Conservation (phyloP, 2,329 filamentous ascomycete genomes). For the Alternaria alternata region DNA sequence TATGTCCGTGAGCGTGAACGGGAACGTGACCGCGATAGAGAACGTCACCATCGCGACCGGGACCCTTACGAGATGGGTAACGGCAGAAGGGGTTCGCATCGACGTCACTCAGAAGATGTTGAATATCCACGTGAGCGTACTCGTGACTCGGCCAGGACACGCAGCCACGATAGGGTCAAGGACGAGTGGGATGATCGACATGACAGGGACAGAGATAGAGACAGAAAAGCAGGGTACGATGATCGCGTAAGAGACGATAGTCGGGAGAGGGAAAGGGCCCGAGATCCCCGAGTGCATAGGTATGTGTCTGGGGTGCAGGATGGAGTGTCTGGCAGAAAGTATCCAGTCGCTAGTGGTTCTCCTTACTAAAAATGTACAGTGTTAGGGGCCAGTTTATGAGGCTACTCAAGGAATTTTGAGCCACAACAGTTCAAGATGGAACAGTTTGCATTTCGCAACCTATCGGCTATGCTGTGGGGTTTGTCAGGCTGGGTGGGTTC, state of each 20-base stretch:
- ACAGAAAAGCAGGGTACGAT: conserved; percentile 2
- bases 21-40: conserved; percentile 25
- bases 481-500: background rate
- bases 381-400: conserved; percentile 25
- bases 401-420: conserved; percentile 34
- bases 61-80: conserved; percentile 20
- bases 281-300: conserved; percentile 39
- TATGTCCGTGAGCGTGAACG: conserved; percentile 31
- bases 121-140: conserved; percentile 34
- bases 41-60: conserved; percentile 22
- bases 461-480: background rate
- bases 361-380: conserved; percentile 33
- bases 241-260: conserved; percentile 17
- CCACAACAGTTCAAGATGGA: background rate
- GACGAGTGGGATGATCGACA: conserved; percentile 39
- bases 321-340: conserved; percentile 45
- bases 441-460: background rate
- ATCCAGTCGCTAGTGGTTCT: conserved; percentile 34
- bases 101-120: conserved; percentile 37
- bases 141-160: conserved; percentile 30
- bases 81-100: conserved; percentile 23
- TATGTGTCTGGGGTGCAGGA: conserved; percentile 47
- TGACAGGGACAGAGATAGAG: conserved; percentile 6
- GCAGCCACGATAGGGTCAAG: conserved; percentile 39
- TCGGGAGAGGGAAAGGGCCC: conserved; percentile 26